phyloP scores from a whole-genome alignment of 1,284 basidiomycete genomes.

The Puccinia triticina region DNA sequence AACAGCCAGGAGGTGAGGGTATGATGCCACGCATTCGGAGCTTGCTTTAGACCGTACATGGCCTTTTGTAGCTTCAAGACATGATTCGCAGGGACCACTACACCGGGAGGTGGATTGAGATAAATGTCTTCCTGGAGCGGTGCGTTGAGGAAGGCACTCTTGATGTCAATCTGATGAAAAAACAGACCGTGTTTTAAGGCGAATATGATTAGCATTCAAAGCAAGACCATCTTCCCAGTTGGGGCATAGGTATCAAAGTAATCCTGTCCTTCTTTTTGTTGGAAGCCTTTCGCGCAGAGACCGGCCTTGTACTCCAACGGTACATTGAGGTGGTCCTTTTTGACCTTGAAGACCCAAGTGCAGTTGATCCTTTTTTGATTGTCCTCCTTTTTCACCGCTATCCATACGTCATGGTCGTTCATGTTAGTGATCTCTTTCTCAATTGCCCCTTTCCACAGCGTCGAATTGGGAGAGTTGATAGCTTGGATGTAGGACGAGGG shows the following conservation, averaged over 20 bases:
- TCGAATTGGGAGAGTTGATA: neutral
- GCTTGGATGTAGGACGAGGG: neutral
- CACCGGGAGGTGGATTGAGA: neutral
- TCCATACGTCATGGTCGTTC: neutral
- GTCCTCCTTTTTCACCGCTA: neutral
- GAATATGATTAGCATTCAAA: neutral
- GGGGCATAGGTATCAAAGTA: constrained; percentile 4
- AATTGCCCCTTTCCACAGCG: neutral
- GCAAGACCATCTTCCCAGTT: neutral
- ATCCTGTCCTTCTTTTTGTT: neutral
- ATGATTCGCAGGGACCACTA: neutral
- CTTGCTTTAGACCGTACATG: neutral
- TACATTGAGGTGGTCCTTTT: no score
- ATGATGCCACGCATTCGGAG: neutral
- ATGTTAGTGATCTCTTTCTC: neutral
- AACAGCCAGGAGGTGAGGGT: no score
- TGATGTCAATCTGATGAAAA: constrained; percentile 23
- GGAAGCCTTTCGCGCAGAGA: neutral
- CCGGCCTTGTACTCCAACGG: no score
- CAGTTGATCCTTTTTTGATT: neutral
- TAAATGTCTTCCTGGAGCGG: neutral
- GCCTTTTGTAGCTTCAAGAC: neutral
- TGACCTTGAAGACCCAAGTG: neutral
- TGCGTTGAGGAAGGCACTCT: neutral
- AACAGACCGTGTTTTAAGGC: neutral